A percentile compares a stretch with the other conserved stretches of the same genome.
phyloP scores from a whole-genome alignment of 495 filamentous ascomycete species.

The Endocarpon pusillum region DNA sequence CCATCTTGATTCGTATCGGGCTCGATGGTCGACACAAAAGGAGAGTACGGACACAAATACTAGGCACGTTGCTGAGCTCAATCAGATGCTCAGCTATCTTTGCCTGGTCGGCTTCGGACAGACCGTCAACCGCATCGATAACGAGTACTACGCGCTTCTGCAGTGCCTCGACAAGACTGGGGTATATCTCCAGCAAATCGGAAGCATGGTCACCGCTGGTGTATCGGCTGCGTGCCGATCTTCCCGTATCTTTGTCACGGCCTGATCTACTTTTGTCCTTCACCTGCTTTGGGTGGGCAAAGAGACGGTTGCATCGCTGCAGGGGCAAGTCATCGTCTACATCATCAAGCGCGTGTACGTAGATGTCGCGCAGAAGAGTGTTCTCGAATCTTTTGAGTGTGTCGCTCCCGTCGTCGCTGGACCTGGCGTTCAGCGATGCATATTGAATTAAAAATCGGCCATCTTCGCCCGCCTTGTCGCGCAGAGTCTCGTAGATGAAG shows the following conservation, averaged over 20 bases:
- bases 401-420: not conserved
- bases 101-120: conserved; percentile 2
- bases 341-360: conserved; percentile 2
- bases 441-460: not conserved
- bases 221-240: not conserved
- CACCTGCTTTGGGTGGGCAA: not conserved
- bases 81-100: conserved; percentile 2
- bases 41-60: conserved; percentile 3
- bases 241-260: not conserved
- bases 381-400: not conserved
- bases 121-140: conserved; percentile 1
- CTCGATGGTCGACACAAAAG: conserved; percentile 4
- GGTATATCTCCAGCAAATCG: conserved; percentile 1
- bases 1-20: conserved; percentile 3
- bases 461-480: conserved; percentile 1
- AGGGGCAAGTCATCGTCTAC: conserved; percentile 2
- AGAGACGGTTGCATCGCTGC: conserved; percentile 2
- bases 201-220: not conserved
- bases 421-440: not conserved
- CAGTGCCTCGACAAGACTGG: conserved; percentile 1
- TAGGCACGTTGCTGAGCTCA: not conserved
- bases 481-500: not conserved
- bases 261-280: not conserved
- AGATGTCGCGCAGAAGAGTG: conserved; percentile 1
- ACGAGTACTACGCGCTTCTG: conserved; percentile 2